Base-by-base conservation (phyloP, 768 basidiomycete genomes). In the Kwoniella pini region DNA sequence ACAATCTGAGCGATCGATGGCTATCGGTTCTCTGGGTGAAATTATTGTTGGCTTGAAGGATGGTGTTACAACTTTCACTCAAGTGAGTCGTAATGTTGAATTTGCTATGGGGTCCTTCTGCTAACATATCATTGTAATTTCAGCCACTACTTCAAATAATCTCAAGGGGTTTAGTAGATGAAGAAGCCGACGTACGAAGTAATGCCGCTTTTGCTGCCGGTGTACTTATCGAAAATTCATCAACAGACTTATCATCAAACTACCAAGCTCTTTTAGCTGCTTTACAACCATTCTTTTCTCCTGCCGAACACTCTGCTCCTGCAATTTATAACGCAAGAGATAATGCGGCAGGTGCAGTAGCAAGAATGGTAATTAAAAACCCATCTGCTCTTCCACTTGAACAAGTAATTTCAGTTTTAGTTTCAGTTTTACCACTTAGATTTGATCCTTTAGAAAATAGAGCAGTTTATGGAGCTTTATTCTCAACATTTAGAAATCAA, bases 131-230 rank as follows among this genome's bases (percentile, higher is more conserved):
- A 17, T 45, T n/a, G n/a, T n/a, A n/a, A 17, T 17, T 19, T 1
- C 59, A 72, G 67, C 83, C 85, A 15, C 83, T 99, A 27, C 83
- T 93, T 52, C 86, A 90, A 59, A 84, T 98, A 57, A 89, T 96
- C 81, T 87, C 88, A 79, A 83, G 82, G 54, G 91, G 90, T 9
- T 85, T 99, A 13, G 78, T 83, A 60, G 95, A 98, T 74, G 79
- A 82, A 1, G 95, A 97, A 40, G 81, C 87, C n/a, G 95, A 98
- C 79, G 94, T 98, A 9, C 86, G 90, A 70, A 93, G 91, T 80
- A 98, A 98, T 71, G 92, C 93, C 19, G 92, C 93, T 15, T 99
- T 96, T 77, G 95, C 94, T 31, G 83, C 86, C 31, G 95, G 96
- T 60, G 86, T 95, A 40, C 85, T 99, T 57, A 85, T 97, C 65